Evolutionary conservation across 1,139 yeast genomes (phyloP), one percentile per base, ranked within the genome.

Genomic region (Candida sp.): DNA sequence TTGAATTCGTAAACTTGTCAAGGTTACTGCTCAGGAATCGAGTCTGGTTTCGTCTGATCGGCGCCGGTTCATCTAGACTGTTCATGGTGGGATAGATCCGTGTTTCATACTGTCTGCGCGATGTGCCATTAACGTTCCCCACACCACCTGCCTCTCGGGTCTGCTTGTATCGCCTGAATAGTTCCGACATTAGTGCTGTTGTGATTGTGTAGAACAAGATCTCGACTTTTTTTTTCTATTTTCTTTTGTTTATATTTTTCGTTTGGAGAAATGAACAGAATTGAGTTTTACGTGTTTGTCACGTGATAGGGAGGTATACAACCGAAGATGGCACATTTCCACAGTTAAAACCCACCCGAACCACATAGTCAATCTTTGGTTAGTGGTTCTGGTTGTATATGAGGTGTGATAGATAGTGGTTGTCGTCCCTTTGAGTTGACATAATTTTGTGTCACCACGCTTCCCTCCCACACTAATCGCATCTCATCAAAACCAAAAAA

Each of bases 151-250:
- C 50, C 38, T 32, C 42, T 25, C 42, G n/a, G 7, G 51, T 37
- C 22, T 46, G 46, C 35, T 48, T 42, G 25, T 49, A 53, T 23
- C 49, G 43, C 26, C 51, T 48, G 31, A 53, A 51, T 31, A 51
- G 45, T 25, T 49, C 54, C 11, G 56, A 51, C 56, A 51, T 50
- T 7, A n/a, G 8, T 7, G 22, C 8, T 34, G 17, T 22, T n/a
- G 12, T 34, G 37, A 17, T 5, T 34, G 25, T 34, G 38, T 22
- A 12, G 38, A 12, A 34, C 7, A 5, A n/a, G 17, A 22, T 28
- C 9, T 28, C 8, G 31, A 17, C 5, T 34, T 34, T 9, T 9
- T 32, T 32, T 32, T 5, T 34, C 22, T 34, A 7, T 33, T 33
- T 33, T 34, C 22, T 34, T 11, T 34, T 34, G 12, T 12, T 34